phyloP scores from a whole-genome alignment of 306 rosid species.

The Sphenostylis stenocarpa region DNA sequence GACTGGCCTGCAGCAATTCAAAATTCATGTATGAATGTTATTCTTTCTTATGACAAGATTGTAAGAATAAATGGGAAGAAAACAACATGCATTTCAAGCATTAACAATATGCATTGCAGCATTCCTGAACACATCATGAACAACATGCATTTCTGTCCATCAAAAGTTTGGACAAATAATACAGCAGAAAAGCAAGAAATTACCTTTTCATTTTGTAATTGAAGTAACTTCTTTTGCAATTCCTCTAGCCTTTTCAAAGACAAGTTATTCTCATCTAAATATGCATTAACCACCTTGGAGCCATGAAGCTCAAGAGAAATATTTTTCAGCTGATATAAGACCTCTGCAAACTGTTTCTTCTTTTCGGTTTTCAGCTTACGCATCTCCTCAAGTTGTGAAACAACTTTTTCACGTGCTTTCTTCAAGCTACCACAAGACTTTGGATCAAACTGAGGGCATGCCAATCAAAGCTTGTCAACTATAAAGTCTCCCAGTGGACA shows the following conservation, averaged over 20 bases:
- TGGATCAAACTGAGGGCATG: slow-evolving; percentile 46
- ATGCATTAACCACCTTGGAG: slow-evolving; percentile 25
- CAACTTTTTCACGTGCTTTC: slow-evolving; percentile 45
- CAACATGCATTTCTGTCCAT: slow-evolving; percentile 2
- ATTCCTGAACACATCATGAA: neutral
- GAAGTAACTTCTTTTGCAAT: slow-evolving; percentile 39
- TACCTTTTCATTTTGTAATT: slow-evolving; percentile 68
- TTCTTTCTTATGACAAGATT: neutral
- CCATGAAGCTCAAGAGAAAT: slow-evolving; percentile 54
- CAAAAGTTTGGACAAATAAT: neutral
- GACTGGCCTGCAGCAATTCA: slow-evolving; percentile 44
- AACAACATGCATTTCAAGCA: no score
- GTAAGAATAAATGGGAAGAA: neutral
- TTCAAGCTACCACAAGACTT: slow-evolving; percentile 54
- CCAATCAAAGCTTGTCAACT: slow-evolving; percentile 20
- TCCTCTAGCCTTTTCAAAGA: slow-evolving; percentile 59
- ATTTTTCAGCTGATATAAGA: slow-evolving; percentile 48
- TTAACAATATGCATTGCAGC: slow-evolving; percentile 2
- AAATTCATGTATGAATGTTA: neutral
- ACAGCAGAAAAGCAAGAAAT: slow-evolving; percentile 7
- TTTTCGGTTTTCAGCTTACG: slow-evolving; percentile 55
- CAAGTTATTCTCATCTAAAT: slow-evolving; percentile 57
- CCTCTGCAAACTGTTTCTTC: slow-evolving; percentile 52
- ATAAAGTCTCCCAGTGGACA: neutral
- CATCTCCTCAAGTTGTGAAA: slow-evolving; percentile 57